These are phyloP conservation scores for Vachellia collinsii DNA, from an alignment of 306 rosid genomes.

Conservation along the genomic window DNA sequence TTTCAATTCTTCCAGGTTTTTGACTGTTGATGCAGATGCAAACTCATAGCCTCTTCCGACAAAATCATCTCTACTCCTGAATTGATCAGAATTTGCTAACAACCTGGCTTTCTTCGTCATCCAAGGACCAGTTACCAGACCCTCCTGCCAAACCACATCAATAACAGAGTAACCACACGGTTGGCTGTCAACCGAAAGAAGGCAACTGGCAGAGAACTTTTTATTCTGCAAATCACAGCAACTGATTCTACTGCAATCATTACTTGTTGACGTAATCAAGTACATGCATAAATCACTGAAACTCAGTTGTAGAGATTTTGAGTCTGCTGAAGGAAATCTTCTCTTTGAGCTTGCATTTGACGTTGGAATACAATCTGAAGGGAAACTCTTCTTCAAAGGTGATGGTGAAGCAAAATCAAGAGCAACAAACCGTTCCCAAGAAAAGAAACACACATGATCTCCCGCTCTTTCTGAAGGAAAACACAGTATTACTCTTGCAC, in stretches of 20 bases:
- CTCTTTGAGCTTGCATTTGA: slow-evolving; percentile 56
- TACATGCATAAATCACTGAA: slow-evolving; percentile 61
- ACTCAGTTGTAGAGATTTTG: slow-evolving; percentile 65
- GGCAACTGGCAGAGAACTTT: slow-evolving; percentile 54
- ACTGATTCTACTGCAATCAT: slow-evolving; percentile 39
- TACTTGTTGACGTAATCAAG: slow-evolving; percentile 56
- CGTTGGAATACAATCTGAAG: slow-evolving; percentile 43
- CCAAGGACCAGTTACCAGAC: slow-evolving; percentile 91
- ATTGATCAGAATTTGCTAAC: slow-evolving; percentile 67
- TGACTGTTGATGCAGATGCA: slow-evolving; percentile 74
- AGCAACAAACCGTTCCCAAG: slow-evolving; percentile 76
- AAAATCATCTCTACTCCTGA: slow-evolving; percentile 61
- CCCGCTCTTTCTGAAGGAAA: slow-evolving; percentile 63
- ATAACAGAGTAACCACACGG: slow-evolving; percentile 58
- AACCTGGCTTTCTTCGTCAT: slow-evolving; percentile 80
- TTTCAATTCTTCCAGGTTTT: slow-evolving; percentile 68
- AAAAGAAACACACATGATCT: slow-evolving; percentile 46
- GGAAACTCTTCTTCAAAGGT: slow-evolving; percentile 41
- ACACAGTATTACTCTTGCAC: slow-evolving; percentile 82
- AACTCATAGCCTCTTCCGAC: slow-evolving; percentile 68
- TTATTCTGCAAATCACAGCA: slow-evolving; percentile 44
- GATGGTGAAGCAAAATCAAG: slow-evolving; percentile 68
- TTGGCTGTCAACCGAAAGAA: slow-evolving; percentile 60
- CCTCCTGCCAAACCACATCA: slow-evolving; percentile 78
- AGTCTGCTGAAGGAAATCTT: slow-evolving; percentile 49